Evolutionary conservation across 345 rosid species (phyloP), one percentile per base, ranked within the genome.

Genomic region (Hevea brasiliensis): DNA sequence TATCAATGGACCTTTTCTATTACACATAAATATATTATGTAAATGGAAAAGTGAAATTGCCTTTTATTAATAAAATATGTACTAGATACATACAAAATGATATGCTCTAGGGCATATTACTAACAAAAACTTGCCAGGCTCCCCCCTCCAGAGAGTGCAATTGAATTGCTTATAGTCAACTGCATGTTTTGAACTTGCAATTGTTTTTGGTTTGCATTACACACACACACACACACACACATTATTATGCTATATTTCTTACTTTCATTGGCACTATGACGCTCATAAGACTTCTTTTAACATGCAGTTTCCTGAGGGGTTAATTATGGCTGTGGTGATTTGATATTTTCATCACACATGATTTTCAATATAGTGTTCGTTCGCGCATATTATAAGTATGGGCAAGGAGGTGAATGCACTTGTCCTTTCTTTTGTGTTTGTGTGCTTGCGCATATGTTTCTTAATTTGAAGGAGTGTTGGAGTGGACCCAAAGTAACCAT

Each of bases 311-410:
- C 98, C 65, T 85, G 85, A 60, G 99, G 99, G 48, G 92, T 88
- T 41, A 79, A 88, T 58, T 91, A 91, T 74, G 99, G 99, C 59
- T 96, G 98, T 75, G 98, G 99, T 77, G 98, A 91, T 84, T 80
- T 96, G 85, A 96, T 96, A 67, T 96, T 96, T 81, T 96, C 99
- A 61, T 96, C 97, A 7, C 98, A 96, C 81, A 96, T 93, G 98
- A 96, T 96, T 71, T 96, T 96, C 73, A 88, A 98, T 21, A 83
- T 96, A 23, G 95, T 93, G 53, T 96, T 96, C 77, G 96, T 96
- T 72, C 91, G 77, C 60, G 87, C 96, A 3, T 93, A 91, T 80
- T 96, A 96, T 78, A 93, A 87, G 79, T 93, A 96, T 79, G 99
- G 99, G 80, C 98, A 45, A 76, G 73, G 73, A 92, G 99, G 99